These are phyloP conservation scores for Kurtzmaniella quercitrusa DNA, from an alignment of 1,139 yeast genomes.

Conservation along the genomic window DNA sequence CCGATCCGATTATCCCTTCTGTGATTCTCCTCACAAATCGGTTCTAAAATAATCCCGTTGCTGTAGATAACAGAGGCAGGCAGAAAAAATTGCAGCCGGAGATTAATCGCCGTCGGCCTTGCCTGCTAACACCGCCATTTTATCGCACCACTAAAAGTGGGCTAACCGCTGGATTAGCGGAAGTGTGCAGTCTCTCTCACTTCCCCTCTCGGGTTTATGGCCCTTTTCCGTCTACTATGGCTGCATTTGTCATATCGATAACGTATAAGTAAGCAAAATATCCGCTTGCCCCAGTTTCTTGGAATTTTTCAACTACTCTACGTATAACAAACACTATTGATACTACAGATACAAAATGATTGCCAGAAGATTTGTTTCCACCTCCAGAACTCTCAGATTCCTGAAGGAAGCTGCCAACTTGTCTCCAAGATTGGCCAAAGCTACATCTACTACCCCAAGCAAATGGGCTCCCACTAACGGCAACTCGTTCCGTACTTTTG, in stretches of 20 bases:
- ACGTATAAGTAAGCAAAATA: neutral
- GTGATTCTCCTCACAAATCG: neutral
- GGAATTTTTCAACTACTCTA: neutral
- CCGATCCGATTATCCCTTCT: neutral
- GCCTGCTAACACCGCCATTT: neutral
- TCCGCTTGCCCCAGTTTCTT: neutral
- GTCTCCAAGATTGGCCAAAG: conserved; percentile 15
- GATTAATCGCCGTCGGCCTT: neutral
- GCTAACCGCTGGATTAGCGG: neutral
- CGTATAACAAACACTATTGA: neutral
- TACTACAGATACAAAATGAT: conserved; percentile 1
- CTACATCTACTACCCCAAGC: conserved; percentile 14
- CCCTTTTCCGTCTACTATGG: neutral
- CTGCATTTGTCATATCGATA: neutral
- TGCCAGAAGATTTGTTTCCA: conserved; percentile 12
- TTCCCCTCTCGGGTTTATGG: neutral
- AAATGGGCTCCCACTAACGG: conserved; percentile 38
- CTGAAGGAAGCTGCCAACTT: conserved; percentile 21
- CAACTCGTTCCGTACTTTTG: conserved; percentile 47
- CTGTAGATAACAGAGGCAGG: neutral
- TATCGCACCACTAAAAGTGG: neutral
- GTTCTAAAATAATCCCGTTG: neutral
- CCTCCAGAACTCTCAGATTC: conserved; percentile 14
- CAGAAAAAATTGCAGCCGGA: neutral
- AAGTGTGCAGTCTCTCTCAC: neutral